Conservation (phyloP, 2,329 filamentous ascomycete species). For the Hirsutella minnesotensis region DNA sequence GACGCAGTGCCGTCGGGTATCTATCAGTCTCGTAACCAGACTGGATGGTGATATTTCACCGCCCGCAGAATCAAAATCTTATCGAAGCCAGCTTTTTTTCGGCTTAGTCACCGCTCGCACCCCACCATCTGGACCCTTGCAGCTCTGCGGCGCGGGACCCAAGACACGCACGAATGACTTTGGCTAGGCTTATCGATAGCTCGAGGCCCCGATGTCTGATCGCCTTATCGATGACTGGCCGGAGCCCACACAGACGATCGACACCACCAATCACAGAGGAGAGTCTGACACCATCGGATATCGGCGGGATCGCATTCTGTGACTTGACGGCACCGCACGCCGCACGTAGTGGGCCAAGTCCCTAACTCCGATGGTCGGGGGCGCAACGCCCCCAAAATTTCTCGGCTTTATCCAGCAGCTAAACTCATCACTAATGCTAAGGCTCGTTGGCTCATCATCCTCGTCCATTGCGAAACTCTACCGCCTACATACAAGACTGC, state of each 20-base stretch:
- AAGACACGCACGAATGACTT: not conserved
- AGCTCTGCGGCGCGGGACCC: not conserved
- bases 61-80: not conserved
- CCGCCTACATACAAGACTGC: not conserved
- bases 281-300: not conserved
- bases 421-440: not conserved
- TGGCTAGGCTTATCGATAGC: not conserved
- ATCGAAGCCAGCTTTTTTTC: slow-evolving; percentile 2
- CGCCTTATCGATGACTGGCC: not conserved
- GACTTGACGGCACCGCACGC: slow-evolving; percentile 2
- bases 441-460: not conserved
- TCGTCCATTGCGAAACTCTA: not conserved
- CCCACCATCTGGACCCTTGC: not conserved
- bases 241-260: not conserved
- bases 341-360: not conserved
- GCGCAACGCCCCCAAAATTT: not conserved
- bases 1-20: not conserved
- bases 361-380: slow-evolving; percentile 2
- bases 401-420: not conserved
- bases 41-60: not conserved
- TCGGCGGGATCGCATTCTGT: not conserved
- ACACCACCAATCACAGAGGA: not conserved
- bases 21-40: not conserved
- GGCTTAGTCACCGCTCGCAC: slow-evolving; percentile 3
- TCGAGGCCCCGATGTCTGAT: too few relatives aligned